Evolutionary conservation across 2,329 filamentous ascomycete species (phyloP).

Genomic region (Cladosporium sp.): DNA sequence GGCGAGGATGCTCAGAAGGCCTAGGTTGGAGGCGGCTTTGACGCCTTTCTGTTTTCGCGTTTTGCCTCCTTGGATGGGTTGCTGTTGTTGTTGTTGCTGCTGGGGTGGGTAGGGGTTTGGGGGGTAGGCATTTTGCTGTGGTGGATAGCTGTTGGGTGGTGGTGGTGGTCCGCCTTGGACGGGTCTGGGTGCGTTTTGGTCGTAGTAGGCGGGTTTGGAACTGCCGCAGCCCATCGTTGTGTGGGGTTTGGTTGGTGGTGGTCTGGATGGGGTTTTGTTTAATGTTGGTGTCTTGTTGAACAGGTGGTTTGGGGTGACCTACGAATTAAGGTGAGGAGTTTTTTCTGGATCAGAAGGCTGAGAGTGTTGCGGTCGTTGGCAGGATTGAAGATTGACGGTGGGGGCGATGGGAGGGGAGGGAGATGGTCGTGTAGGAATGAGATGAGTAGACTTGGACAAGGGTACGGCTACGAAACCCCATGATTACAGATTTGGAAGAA

Average conservation of each 20-base stretch:
- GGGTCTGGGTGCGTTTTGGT: neutral
- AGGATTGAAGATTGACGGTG: no score
- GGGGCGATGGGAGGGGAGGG: neutral
- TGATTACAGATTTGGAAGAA: neutral
- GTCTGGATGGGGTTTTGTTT: no score
- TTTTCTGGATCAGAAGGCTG: no score
- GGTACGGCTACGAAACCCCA: neutral
- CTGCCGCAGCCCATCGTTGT: neutral
- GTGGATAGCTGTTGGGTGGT: neutral
- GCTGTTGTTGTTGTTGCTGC: neutral
- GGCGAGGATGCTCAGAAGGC: neutral
- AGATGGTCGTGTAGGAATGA: no score
- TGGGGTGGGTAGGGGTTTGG: neutral
- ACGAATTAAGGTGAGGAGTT: no score
- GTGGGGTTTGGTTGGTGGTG: neutral
- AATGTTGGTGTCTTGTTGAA: no score
- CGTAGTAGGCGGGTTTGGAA: neutral
- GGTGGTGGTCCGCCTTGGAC: neutral
- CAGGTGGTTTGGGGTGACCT: no score
- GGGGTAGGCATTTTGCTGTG: neutral
- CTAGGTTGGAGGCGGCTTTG: neutral
- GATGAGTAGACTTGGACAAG: no score
- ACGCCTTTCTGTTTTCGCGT: neutral
- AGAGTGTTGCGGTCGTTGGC: neutral
- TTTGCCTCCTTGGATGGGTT: neutral